Evolutionary conservation across 305 asterid genomes (phyloP), one percentile per base, ranked within the genome.

Genomic region (Salvia sclarea): DNA sequence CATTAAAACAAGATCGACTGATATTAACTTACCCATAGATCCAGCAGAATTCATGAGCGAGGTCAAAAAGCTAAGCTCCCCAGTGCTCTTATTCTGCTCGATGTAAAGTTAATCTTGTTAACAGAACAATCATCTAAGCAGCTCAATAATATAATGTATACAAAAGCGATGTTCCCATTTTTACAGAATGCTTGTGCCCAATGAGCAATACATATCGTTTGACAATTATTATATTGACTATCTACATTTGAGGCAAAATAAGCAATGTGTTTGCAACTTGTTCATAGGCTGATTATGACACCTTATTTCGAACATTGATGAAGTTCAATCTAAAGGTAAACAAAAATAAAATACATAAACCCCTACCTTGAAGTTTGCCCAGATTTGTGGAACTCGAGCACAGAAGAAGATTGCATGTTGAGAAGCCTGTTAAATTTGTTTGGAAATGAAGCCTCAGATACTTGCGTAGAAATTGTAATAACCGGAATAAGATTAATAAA

Each of bases 51-150:
- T 94, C 99, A 94, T 94, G 8, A 91, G 80, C 28, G 90, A 91
- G 20, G 99, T 94, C 75, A 94, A 75, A 65, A 89, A 87, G 86
- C 99, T 94, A 68, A 94, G 96, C 83, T 94, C 96, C 70, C 99
- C 97, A 0, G 95, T 94, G 69, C 97, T 85, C 74, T 88, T 88
- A 73, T 86, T 93, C 97, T 94, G 96, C 83, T 60, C 77, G 69
- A 60, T 73, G 38, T 66, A 69, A 24, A 72, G 22, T 33, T 13
- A 52, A 48, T 68, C 59, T 52, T 54, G 66, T 81, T 53, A 69
- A 40, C 62, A 20, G 18, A 22, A 67, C 53, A 28, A 64, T 40
- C 40, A 58, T 22, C 40, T 43, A 68, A 66, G 25, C 20, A 5
- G 57, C 25, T n/a, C n/a, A n/a, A n/a, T n/a, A n/a, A n/a, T n/a